Evolutionary conservation across 352 stramenopile genomes (phyloP).

Genomic region (Nothophytophthora sp.): DNA sequence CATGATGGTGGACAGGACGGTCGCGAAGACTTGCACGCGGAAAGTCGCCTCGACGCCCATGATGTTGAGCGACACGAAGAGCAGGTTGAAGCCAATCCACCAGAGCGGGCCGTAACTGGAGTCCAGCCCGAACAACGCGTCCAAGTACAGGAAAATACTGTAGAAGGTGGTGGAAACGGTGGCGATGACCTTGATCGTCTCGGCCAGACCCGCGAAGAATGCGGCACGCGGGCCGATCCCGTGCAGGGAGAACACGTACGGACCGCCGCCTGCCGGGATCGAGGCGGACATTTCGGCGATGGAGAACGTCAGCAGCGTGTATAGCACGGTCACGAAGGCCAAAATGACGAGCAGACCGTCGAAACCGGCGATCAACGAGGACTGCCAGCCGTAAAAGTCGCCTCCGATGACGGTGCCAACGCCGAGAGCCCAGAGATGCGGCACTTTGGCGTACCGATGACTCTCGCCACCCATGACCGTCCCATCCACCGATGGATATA

Average conservation of each 20-base stretch:
- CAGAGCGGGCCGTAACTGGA: constrained; percentile 43
- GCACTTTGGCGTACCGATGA: constrained; percentile 56
- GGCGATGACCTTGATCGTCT: constrained; percentile 62
- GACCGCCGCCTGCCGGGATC: constrained; percentile 57
- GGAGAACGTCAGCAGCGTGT: constrained; percentile 68
- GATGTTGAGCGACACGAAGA: constrained; percentile 70
- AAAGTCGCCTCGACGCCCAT: constrained; percentile 60
- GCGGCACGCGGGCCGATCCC: constrained; percentile 49
- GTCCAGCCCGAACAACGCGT: constrained; percentile 44
- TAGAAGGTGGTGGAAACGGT: constrained; percentile 49
- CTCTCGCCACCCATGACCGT: constrained; percentile 8
- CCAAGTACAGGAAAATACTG: constrained; percentile 63
- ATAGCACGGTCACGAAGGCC: constrained; percentile 62
- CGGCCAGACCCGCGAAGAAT: constrained; percentile 67
- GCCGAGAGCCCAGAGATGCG: constrained; percentile 68
- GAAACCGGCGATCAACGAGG: constrained; percentile 57
- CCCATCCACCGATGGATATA: constrained; percentile 19
- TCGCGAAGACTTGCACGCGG: constrained; percentile 58
- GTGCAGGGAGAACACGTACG: constrained; percentile 70
- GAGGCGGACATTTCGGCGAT: constrained; percentile 71
- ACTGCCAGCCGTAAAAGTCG: constrained; percentile 76
- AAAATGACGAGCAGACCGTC: constrained; percentile 61
- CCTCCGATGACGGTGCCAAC: constrained; percentile 67
- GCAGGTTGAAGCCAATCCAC: constrained; percentile 53
- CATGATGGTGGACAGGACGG: constrained; percentile 46